These are phyloP conservation scores for Pyrenophora graminea DNA, from an alignment of 2,329 filamentous ascomycete genomes.

Conservation along the genomic window DNA sequence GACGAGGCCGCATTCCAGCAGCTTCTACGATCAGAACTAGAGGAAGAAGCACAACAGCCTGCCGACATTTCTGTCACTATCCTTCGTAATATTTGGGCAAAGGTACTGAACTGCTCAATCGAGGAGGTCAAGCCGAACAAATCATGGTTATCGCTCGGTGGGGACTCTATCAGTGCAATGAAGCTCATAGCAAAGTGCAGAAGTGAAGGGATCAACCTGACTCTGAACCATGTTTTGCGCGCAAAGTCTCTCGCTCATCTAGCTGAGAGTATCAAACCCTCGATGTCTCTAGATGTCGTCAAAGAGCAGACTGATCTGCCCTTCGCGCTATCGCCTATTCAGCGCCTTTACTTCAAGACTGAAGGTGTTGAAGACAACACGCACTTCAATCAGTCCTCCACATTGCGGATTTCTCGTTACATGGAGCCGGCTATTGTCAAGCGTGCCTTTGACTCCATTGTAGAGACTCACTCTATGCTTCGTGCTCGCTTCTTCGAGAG, in stretches of 20 bases:
- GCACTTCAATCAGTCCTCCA: conserved; percentile 54
- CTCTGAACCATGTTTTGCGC: conserved; percentile 39
- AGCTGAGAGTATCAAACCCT: conserved; percentile 23
- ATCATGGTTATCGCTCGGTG: conserved; percentile 41
- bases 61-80: conserved; percentile 15
- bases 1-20: conserved; percentile 47
- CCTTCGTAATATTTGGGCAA: conserved; percentile 48
- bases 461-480: conserved; percentile 41
- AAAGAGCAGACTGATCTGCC: conserved; percentile 32
- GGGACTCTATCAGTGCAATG: conserved; percentile 42
- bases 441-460: conserved; percentile 30
- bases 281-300: conserved; percentile 7
- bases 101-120: conserved; percentile 46
- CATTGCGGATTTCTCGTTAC: conserved; percentile 41
- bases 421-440: conserved; percentile 28
- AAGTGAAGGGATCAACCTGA: conserved; percentile 38
- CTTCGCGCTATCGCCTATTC: conserved; percentile 53
- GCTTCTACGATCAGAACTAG: conserved; percentile 46
- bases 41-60: conserved; percentile 20
- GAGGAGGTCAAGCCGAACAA: conserved; percentile 31
- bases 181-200: conserved; percentile 38
- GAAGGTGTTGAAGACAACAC: conserved; percentile 36
- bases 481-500: conserved; percentile 34
- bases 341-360: conserved; percentile 50
- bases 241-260: conserved; percentile 40